phyloP scores from a whole-genome alignment of 257 asterid species.

The Plectranthus barbatus region DNA sequence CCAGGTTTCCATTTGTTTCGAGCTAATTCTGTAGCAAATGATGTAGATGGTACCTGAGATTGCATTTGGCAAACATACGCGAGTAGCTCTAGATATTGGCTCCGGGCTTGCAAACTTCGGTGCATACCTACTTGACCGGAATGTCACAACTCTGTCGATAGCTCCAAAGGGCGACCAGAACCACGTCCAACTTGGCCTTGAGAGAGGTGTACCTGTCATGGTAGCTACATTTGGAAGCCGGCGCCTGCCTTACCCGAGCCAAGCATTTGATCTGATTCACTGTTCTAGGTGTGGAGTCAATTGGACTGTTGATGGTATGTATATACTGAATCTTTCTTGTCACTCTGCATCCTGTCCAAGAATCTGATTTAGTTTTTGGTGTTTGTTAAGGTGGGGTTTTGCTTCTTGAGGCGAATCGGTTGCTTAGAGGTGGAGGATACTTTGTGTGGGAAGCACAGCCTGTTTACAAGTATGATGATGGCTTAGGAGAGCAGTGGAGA shows the following conservation, averaged over 20 bases:
- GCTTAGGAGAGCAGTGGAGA: conserved; percentile 32
- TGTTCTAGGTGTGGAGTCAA: conserved; percentile 40
- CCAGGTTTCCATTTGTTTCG: background rate
- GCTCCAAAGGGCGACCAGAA: conserved; percentile 37
- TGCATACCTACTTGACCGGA: conserved; percentile 40
- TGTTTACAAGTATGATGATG: conserved; percentile 15
- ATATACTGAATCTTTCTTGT: no score
- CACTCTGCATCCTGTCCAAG: background rate
- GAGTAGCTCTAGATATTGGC: conserved; percentile 51
- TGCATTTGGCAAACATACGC: conserved; percentile 41
- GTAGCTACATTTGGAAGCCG: conserved; percentile 32
- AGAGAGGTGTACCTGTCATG: conserved; percentile 66
- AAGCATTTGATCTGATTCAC: conserved; percentile 57
- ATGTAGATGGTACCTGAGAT: conserved; percentile 52
- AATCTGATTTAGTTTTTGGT: background rate
- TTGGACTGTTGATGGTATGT: conserved; percentile 45
- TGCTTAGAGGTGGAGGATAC: conserved; percentile 64
- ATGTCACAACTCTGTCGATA: conserved; percentile 52
- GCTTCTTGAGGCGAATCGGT: conserved; percentile 62
- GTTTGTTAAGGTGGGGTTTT: conserved; percentile 44
- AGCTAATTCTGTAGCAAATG: conserved; percentile 10
- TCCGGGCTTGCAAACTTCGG: conserved; percentile 50
- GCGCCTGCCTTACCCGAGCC: conserved; percentile 57
- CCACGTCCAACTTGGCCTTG: conserved; percentile 45
- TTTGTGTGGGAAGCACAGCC: conserved; percentile 39